These are phyloP conservation scores for Talaromyces sp. DNA, from an alignment of 2,329 filamentous ascomycete genomes.

Conservation along the genomic window DNA sequence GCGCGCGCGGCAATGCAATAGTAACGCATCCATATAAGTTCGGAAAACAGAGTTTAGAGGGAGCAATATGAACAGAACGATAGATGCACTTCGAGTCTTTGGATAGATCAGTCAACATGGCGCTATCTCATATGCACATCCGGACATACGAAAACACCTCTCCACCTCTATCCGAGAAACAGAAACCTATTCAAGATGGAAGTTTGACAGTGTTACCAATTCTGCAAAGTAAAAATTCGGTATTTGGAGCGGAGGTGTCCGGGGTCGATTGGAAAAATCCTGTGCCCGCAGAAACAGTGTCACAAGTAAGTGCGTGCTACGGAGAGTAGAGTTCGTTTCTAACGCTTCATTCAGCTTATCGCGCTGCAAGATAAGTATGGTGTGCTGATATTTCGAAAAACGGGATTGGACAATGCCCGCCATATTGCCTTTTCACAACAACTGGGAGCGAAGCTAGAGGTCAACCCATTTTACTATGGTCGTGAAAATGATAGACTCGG, in stretches of 20 bases:
- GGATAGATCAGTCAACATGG: neutral
- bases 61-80: neutral
- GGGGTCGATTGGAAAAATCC: constrained; percentile 19
- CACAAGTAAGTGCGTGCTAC: constrained; percentile 10
- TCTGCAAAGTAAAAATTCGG: constrained; percentile 5
- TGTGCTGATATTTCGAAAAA: constrained; percentile 25
- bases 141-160: constrained; percentile 18
- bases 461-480: constrained; percentile 28
- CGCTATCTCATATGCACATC: constrained; percentile 18
- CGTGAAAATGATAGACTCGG: constrained; percentile 27
- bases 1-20: neutral
- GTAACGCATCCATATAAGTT: neutral
- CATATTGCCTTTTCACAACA: constrained; percentile 27
- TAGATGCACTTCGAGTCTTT: neutral
- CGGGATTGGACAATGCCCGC: constrained; percentile 23
- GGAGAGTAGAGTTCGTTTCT: neutral
- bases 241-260: constrained; percentile 21
- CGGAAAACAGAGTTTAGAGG: neutral
- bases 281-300: constrained; percentile 15
- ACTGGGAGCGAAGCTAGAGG: constrained; percentile 25
- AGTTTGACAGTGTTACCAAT: constrained; percentile 18
- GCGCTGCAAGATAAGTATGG: constrained; percentile 25
- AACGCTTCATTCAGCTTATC: constrained; percentile 21
- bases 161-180: constrained; percentile 5
- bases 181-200: constrained; percentile 12